phyloP scores from a whole-genome alignment of 495 filamentous ascomycete species.

The Penicillium cinerascens region DNA sequence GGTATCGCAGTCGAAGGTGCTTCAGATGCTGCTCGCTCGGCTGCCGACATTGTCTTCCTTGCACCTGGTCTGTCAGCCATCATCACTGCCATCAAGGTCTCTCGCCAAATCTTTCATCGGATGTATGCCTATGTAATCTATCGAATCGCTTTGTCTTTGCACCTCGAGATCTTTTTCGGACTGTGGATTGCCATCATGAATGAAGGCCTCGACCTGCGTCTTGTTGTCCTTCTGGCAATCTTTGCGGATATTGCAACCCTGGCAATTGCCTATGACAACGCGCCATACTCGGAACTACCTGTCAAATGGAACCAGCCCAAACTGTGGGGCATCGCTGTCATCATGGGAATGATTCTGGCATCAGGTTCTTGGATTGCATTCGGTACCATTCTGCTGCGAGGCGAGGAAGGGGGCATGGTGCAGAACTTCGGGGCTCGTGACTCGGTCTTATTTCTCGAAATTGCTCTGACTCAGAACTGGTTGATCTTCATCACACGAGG shows the following conservation, averaged over 20 bases:
- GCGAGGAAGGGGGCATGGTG: slow-evolving; percentile 71
- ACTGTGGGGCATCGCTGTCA: slow-evolving; percentile 85
- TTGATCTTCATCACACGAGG: slow-evolving; percentile 94
- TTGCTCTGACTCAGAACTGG: slow-evolving; percentile 92
- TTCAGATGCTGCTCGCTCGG: slow-evolving; percentile 87
- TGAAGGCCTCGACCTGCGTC: slow-evolving; percentile 74
- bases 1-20: slow-evolving; percentile 90
- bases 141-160: slow-evolving; percentile 88
- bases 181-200: slow-evolving; percentile 88
- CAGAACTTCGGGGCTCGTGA: slow-evolving; percentile 83
- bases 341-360: slow-evolving; percentile 77
- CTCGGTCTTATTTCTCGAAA: slow-evolving; percentile 82
- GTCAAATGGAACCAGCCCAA: slow-evolving; percentile 94
- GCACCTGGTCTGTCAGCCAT: slow-evolving; percentile 89
- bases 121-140: slow-evolving; percentile 98
- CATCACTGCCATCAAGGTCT: slow-evolving; percentile 89
- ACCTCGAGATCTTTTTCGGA: slow-evolving; percentile 85
- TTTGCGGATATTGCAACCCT: slow-evolving; percentile 93
- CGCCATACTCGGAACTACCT: slow-evolving; percentile 77
- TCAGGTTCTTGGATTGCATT: slow-evolving; percentile 80
- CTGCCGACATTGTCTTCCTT: slow-evolving; percentile 91
- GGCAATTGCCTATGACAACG: slow-evolving; percentile 91
- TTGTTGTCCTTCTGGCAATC: slow-evolving; percentile 90
- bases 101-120: slow-evolving; percentile 92
- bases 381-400: slow-evolving; percentile 68